phyloP scores from a whole-genome alignment of 495 filamentous ascomycete species.

The Penicillium paxilli region DNA sequence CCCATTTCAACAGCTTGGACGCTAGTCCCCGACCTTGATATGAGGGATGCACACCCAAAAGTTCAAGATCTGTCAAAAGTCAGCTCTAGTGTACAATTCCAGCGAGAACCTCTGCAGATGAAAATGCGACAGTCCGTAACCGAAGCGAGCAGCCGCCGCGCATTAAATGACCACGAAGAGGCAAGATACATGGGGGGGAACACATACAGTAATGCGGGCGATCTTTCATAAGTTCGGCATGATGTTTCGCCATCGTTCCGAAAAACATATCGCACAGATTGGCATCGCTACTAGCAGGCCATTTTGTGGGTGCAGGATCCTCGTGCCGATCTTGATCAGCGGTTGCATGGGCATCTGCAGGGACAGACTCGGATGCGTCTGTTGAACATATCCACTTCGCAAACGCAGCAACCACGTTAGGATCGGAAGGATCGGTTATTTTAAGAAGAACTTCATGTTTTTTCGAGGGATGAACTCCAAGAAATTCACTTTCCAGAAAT shows the following conservation, averaged over 20 bases:
- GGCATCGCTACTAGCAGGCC: conserved; percentile 18
- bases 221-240: conserved; percentile 21
- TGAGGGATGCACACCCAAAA: conserved; percentile 34
- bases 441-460: conserved; percentile 16
- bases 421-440: conserved; percentile 8
- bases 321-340: conserved; percentile 9
- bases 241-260: conserved; percentile 15
- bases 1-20: conserved; percentile 40
- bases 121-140: background rate
- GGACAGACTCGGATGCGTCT: background rate
- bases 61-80: conserved; percentile 30
- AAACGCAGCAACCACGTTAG: conserved; percentile 17
- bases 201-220: conserved; percentile 31
- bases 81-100: background rate
- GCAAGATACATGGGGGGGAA: background rate
- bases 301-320: conserved; percentile 1
- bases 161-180: background rate
- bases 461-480: background rate
- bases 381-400: conserved; percentile 26
- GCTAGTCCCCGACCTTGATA: conserved; percentile 44
- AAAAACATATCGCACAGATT: conserved; percentile 28
- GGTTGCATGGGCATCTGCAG: conserved; percentile 3
- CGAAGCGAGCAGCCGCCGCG: background rate
- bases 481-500: conserved; percentile 15
- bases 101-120: background rate